Evolutionary conservation across 495 filamentous ascomycete species (phyloP), one percentile per base, ranked within the genome.

Genomic region (Penicillium argentinense): DNA sequence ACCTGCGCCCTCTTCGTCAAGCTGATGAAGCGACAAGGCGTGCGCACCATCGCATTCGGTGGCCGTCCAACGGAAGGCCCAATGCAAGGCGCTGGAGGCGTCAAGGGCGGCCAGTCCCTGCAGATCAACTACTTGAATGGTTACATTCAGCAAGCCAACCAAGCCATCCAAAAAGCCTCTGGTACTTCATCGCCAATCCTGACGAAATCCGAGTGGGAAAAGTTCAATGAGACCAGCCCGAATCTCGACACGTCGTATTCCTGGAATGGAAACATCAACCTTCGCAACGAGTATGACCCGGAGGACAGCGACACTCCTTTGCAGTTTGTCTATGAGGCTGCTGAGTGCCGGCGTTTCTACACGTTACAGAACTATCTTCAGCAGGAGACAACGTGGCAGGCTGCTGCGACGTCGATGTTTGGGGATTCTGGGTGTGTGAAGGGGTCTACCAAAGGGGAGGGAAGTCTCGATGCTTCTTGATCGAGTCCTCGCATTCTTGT

Each of bases 21-120:
- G 29, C 68, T 83, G 30, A 72, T 86, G 62, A 67, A 72, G 3
- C 63, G 74, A 43, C 71, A 78, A 53, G 80, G 68, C 11, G 77
- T 88, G 1, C 78, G 78, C 53, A 78, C 76, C 19, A 75, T 87
- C 34, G 75, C 75, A 2, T 64, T 86, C 24, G 84, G 84, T 13
- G 84, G 84, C 11, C 75, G 83, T 14, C 78, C 81, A 6, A 62
- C 67, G 41, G 52, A 64, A 3, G 66, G 64, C n/a, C 70, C 75
- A 4, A 88, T 88, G 65, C 83, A 86, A 65, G 79, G 73, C 12
- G 71, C 85, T 8, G 83, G 83, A 7, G 77, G 77, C 14, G 74
- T 78, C 0, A 83, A 83, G 57, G 82, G 84, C 12, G 63, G 66
- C 36, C 56, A 62, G 28, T 65, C 62, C 1, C 45, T 67, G 11